Base-by-base conservation (phyloP, 1,139 yeast genomes). In the Blastobotrys niveus region DNA sequence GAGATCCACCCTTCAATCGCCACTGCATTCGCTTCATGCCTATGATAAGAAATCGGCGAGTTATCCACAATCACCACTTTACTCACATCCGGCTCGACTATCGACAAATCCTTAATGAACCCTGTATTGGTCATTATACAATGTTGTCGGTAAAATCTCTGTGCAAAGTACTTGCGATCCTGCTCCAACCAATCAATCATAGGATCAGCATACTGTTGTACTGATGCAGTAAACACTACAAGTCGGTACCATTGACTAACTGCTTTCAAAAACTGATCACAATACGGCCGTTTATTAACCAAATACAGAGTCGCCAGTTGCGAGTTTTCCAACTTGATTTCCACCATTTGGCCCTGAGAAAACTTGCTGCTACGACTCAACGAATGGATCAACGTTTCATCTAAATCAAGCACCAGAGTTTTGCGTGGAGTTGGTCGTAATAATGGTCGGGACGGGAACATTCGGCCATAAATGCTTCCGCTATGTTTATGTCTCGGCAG, bases 1-100 rank as follows among this genome's bases (percentile, higher is more conserved):
- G 86, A 87, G 51, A 91, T 87, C 98, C 98, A 91, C 36, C 98
- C 97, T 64, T 89, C 96, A 18, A 91, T 87, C 67, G 83, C 80
- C 30, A 91, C 80, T 1, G 96, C 98, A 60, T 91, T 91, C 54
- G 81, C 80, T 51, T 80, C 86, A 60, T 91, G 91, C 61, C 79
- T 66, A 10, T 88, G 82, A 62, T 86, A 91, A 59, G 94, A 82
- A 9, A 87, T 74, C 1, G 97, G 97, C 6, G 96, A 87, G 65
- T 91, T 91, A 66, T 91, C 98, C 45, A 91, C 73, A 38, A 91
- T 83, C 48, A 89, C 70, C 27, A 87, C 79, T 56, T 81, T 82
- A 48, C 82, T 77, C 47, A 87, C 71, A 52, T 84, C 89, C 37
- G 61, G 51, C 34, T 65, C 71, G 18, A 76, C 67, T 2, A 73